phyloP scores from a whole-genome alignment of 345 rosid species.

The Melastoma malabathricum region DNA sequence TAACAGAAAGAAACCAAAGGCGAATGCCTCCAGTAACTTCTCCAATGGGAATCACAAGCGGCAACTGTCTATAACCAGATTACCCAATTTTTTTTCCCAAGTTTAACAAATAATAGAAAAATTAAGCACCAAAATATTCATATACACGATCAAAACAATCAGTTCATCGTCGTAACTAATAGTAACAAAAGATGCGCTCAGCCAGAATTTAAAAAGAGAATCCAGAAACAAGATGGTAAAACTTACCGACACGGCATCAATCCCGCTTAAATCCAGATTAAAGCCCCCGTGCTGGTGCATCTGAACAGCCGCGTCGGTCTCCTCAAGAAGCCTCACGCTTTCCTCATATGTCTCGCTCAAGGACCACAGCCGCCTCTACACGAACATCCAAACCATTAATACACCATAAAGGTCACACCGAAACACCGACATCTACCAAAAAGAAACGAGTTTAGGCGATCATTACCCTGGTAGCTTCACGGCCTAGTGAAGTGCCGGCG shows the following conservation, averaged over 20 bases:
- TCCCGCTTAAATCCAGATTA: conserved; percentile 41
- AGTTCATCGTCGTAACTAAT: too few species aligned
- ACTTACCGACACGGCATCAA: conserved; percentile 36
- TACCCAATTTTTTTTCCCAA: too few species aligned
- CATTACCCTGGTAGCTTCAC: conserved; percentile 51
- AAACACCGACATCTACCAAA: neutral
- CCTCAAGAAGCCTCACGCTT: conserved; percentile 56
- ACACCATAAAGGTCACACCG: neutral
- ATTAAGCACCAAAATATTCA: too few species aligned
- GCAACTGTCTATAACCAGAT: too few species aligned
- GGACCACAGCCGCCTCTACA: conserved; percentile 47
- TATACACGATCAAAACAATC: too few species aligned
- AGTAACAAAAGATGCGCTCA: too few species aligned
- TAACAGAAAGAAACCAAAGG: too few species aligned
- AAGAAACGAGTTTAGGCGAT: neutral
- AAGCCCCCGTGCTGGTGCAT: conserved; percentile 64
- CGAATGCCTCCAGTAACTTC: too few species aligned
- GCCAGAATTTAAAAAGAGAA: too few species aligned
- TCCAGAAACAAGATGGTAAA: neutral
- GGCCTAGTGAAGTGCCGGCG: conserved; percentile 66
- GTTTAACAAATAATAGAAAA: too few species aligned
- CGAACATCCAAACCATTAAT: neutral
- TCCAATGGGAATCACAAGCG: too few species aligned
- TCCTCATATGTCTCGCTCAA: conserved; percentile 44
- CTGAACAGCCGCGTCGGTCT: conserved; percentile 68